Evolutionary conservation across 164 flowering plant species (phyloP).

Genomic region (Vitis riparia): DNA sequence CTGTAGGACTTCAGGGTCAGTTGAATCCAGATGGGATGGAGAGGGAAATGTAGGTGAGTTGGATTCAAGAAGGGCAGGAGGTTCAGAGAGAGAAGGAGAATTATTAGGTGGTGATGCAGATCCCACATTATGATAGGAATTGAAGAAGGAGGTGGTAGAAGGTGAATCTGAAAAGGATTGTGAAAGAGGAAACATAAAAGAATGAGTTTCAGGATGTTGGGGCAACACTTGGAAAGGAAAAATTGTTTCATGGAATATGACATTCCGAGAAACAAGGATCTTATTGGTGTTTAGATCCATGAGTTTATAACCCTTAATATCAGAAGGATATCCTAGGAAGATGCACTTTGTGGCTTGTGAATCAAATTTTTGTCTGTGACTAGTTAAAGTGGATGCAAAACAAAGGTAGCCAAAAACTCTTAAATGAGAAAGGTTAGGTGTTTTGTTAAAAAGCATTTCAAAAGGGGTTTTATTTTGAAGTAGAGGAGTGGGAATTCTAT

Average conservation of each 20-base stretch:
- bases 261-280: not conserved
- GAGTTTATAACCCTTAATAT: constrained; percentile 4
- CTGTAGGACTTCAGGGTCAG: no score
- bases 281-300: not conserved
- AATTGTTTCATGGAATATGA: not conserved
- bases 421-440: not conserved
- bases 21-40: no score
- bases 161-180: no score
- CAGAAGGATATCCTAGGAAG: constrained; percentile 2
- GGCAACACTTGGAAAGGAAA: not conserved
- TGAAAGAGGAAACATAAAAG: no score
- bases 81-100: no score
- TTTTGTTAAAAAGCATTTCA: not conserved
- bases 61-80: no score
- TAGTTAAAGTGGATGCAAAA: not conserved
- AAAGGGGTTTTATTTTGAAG: not conserved
- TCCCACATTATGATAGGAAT: no score
- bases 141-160: no score
- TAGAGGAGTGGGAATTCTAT: not conserved
- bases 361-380: not conserved
- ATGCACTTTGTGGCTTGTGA: not conserved
- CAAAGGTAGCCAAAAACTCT: constrained; percentile 5
- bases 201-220: no score
- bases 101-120: no score
- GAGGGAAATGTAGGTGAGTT: no score